Base-by-base conservation (phyloP, 805 yeast species). In the Candida ulmi region DNA sequence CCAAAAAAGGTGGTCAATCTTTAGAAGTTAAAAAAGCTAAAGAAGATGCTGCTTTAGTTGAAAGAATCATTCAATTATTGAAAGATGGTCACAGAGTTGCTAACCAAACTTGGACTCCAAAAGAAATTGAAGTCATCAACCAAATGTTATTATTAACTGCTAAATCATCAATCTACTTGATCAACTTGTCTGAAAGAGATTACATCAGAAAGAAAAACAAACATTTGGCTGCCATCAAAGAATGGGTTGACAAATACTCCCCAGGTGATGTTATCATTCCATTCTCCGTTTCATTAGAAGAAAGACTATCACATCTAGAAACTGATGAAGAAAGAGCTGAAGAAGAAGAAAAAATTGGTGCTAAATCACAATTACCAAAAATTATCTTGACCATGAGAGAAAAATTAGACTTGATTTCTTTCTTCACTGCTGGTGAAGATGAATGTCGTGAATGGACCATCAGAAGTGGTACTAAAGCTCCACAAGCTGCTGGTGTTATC, bases 381-480 rank as follows among this genome's bases (percentile, higher is more conserved):
- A 84, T 91, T 52, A 80, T 91, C 54, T 72, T 78, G 48, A 71
- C 86, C 48, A 90, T 91, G 97, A 83, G 97, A 71, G 70, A 76
- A 50, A 81, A 87, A 45, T 73, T 90, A 44, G 83, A 84, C 50
- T 79, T 93, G 63, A 88, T 90, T 50, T 88, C 96, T 39, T 93
- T 83, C 73, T 93, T 88, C 76, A 93, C 99, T 27, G 83, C 93
- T 60, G 99, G 99, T 52, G 84, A 95, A 31, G 87, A 86, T 46
- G 99, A 93, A 69, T 95, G 90, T 37, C 83, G 97, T 64, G 97
- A 95, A 66, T 93, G 99, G 99, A 93, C 99, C 27, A 80, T 93
- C 47, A 80, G 98, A 67, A 71, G 73, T 52, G 95, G 95, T 53
- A 84, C 91, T 35, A 82, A 86, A 54, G 97, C 97, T 39, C 99